Conservation (phyloP, 2,329 filamentous ascomycete genomes). For the Pezicula rhizophila region DNA sequence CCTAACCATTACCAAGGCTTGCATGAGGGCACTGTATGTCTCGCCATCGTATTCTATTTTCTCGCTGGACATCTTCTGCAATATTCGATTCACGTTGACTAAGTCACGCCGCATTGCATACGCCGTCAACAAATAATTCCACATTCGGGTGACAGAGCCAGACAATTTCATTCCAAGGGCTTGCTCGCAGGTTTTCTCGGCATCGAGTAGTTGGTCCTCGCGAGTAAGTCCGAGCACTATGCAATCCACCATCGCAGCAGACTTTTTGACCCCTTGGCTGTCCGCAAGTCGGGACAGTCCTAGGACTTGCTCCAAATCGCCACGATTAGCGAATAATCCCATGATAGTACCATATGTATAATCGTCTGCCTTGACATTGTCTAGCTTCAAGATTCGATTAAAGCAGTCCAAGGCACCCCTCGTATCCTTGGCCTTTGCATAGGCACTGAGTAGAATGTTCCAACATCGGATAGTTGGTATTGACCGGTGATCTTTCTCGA, state of each 20-base stretch:
- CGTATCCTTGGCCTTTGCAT: conserved; percentile 60
- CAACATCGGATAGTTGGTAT: conserved; percentile 56
- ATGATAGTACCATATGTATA: conserved; percentile 70
- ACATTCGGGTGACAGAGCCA: conserved; percentile 56
- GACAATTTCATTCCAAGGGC: conserved; percentile 44
- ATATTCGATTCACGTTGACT: conserved; percentile 44
- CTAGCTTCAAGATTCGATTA: conserved; percentile 45
- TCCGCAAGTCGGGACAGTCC: conserved; percentile 60
- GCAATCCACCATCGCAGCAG: conserved; percentile 52
- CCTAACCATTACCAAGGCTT: conserved; percentile 43
- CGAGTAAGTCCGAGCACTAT: conserved; percentile 64
- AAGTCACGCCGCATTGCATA: conserved; percentile 60
- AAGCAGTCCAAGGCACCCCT: conserved; percentile 61
- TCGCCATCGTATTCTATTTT: conserved; percentile 45
- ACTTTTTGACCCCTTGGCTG: conserved; percentile 41
- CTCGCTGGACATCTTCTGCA: conserved; percentile 47
- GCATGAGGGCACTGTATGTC: conserved; percentile 58
- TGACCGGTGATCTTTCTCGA: conserved; percentile 48
- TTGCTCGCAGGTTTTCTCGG: conserved; percentile 52
- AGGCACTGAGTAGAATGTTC: conserved; percentile 72
- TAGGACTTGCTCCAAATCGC: conserved; percentile 66
- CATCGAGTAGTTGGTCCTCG: conserved; percentile 46
- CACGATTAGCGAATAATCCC: conserved; percentile 61
- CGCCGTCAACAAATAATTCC: conserved; percentile 71
- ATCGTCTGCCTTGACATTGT: conserved; percentile 46